Evolutionary conservation across 805 yeast species (phyloP).

Genomic region (Hanseniaspora singularis): DNA sequence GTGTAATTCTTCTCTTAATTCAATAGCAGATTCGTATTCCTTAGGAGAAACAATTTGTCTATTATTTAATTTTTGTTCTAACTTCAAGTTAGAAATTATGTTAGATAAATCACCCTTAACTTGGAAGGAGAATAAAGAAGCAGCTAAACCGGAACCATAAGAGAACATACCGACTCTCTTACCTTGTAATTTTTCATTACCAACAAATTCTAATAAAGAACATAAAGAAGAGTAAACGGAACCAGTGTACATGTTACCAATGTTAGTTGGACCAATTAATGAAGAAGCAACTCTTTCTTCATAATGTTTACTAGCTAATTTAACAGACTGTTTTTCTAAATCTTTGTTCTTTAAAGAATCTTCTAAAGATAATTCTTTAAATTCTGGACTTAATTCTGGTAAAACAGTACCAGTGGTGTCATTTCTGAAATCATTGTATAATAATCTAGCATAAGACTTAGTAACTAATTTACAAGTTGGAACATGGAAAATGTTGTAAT

Average conservation of each 20-base stretch:
- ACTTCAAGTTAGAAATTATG: slow-evolving; percentile 52
- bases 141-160: slow-evolving; percentile 95
- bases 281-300: slow-evolving; percentile 67
- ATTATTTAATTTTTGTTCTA: slow-evolving; percentile 51
- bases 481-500: slow-evolving; percentile 92
- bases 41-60: slow-evolving; percentile 63
- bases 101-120: slow-evolving; percentile 70
- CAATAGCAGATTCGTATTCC: slow-evolving; percentile 70
- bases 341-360: slow-evolving; percentile 65
- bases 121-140: slow-evolving; percentile 68
- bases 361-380: slow-evolving; percentile 34
- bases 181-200: slow-evolving; percentile 58
- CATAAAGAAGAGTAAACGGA: slow-evolving; percentile 79
- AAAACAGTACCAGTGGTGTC: slow-evolving; percentile 43
- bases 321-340: slow-evolving; percentile 75
- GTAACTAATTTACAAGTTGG: slow-evolving; percentile 93
- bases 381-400: slow-evolving; percentile 42
- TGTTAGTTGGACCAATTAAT: slow-evolving; percentile 79
- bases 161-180: slow-evolving; percentile 89
- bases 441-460: slow-evolving; percentile 83
- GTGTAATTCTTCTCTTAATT: slow-evolving; percentile 80
- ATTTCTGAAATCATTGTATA: slow-evolving; percentile 74
- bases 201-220: slow-evolving; percentile 66
- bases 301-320: slow-evolving; percentile 55
- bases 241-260: slow-evolving; percentile 97